Conservation (phyloP, 2,329 filamentous ascomycete genomes). For the Sporothrix variecibatus region DNA sequence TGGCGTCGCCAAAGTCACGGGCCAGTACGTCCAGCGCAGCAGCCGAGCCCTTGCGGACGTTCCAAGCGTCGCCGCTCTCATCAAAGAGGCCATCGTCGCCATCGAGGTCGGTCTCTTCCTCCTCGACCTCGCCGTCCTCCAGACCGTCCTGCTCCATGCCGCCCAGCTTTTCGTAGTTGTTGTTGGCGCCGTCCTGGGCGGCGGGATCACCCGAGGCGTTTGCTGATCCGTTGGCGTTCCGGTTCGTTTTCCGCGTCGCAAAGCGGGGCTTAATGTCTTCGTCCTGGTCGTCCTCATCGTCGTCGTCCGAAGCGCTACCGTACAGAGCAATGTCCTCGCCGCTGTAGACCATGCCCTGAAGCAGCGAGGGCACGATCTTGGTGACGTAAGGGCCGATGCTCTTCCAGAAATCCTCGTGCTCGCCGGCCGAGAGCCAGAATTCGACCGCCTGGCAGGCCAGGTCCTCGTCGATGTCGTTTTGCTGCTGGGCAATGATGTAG, state of each 20-base stretch:
- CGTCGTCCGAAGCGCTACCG: conserved; percentile 83
- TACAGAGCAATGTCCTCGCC: conserved; percentile 88
- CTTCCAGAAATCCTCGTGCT: conserved; percentile 78
- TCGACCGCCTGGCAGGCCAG: conserved; percentile 92
- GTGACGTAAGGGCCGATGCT: conserved; percentile 74
- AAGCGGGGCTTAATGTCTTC: conserved; percentile 94
- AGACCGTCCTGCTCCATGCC: conserved; percentile 54
- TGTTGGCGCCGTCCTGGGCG: conserved; percentile 49
- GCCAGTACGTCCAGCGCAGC: conserved; percentile 94
- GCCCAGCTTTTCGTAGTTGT: conserved; percentile 57
- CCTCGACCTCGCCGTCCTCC: conserved; percentile 35
- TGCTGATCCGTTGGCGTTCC: conserved; percentile 56
- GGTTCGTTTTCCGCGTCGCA: conserved; percentile 67
- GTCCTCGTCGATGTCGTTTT: conserved; percentile 81
- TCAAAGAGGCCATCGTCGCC: conserved; percentile 76
- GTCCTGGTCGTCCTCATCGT: conserved; percentile 83
- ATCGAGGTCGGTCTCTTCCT: conserved; percentile 84
- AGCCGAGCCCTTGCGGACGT: conserved; percentile 92
- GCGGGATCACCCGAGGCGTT: conserved; percentile 53
- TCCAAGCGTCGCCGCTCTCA: conserved; percentile 87
- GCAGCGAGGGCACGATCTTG: conserved; percentile 85
- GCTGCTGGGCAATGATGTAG: conserved; percentile 89
- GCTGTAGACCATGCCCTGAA: conserved; percentile 95
- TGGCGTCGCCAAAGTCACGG: conserved; percentile 80
- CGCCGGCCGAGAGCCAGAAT: conserved; percentile 93